A percentile compares a stretch with the other conserved stretches of the same genome.
Conservation (phyloP, 1,284 basidiomycete genomes). For the Heterobasidion irregulare region DNA sequence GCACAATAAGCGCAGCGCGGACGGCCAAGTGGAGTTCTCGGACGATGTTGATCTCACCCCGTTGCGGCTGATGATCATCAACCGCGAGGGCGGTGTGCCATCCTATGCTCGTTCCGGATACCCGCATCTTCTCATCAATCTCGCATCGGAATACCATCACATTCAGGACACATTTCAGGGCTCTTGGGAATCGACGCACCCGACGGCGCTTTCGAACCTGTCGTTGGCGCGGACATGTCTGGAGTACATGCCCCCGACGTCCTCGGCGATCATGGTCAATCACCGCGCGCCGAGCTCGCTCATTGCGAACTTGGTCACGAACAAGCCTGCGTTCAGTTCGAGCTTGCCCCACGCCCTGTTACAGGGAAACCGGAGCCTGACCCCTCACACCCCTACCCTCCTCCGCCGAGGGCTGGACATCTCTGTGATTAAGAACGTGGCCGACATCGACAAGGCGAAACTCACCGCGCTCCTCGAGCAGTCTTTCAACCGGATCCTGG, state of each 20-base stretch:
- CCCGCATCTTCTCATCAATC: constrained; percentile 95
- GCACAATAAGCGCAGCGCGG: constrained; percentile 13
- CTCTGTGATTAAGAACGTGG: constrained; percentile 63
- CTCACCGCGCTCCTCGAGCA: constrained; percentile 80
- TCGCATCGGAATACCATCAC: constrained; percentile 81
- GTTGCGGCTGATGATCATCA: constrained; percentile 95
- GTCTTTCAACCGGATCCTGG: constrained; percentile 75
- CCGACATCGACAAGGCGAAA: constrained; percentile 68
- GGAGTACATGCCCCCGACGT: constrained; percentile 86
- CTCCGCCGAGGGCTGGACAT: constrained; percentile 86
- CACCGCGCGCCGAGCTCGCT: constrained; percentile 94
- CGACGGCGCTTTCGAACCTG: constrained; percentile 84
- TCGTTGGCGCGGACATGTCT: constrained; percentile 86
- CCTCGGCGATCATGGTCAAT: constrained; percentile 94
- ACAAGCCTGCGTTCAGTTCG: constrained; percentile 94
- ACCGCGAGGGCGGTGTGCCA: constrained; percentile 93
- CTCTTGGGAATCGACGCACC: constrained; percentile 75
- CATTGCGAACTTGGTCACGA: constrained; percentile 97
- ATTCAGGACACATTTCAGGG: constrained; percentile 83
- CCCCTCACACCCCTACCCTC: constrained; percentile 88
- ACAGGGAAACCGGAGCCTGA: constrained; percentile 77
- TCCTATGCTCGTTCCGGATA: constrained; percentile 93
- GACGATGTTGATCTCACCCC: constrained; percentile 73
- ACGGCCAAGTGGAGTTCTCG: constrained; percentile 15
- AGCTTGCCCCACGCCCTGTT: constrained; percentile 91